phyloP scores from a whole-genome alignment of 2,329 filamentous ascomycete species.

The Pestalotiopsis sp. region DNA sequence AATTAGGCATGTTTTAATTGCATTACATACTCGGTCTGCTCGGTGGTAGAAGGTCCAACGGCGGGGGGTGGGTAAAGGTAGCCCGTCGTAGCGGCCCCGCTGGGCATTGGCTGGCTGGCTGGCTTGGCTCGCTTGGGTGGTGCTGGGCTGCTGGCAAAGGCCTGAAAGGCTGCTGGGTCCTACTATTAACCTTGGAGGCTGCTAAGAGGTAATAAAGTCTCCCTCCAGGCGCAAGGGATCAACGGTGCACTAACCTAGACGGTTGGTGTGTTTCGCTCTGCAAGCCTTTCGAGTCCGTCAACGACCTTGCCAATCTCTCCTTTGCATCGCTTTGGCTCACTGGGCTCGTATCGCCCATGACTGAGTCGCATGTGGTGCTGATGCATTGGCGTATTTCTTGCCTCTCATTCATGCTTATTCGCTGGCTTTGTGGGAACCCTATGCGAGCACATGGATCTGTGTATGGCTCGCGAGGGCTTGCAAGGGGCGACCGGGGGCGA shows the following conservation, averaged over 20 bases:
- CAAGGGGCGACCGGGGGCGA: not conserved
- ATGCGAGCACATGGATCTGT: not conserved
- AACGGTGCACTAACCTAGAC: not conserved
- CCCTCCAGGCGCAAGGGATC: too few species aligned
- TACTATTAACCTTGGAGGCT: too few species aligned
- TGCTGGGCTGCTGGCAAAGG: too few species aligned
- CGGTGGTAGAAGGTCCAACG: too few species aligned
- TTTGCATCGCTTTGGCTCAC: not conserved
- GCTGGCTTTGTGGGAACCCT: not conserved
- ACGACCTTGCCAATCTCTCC: not conserved
- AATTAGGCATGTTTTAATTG: not conserved
- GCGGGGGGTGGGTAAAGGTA: too few species aligned
- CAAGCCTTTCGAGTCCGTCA: not conserved
- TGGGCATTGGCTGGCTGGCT: too few species aligned
- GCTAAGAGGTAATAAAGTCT: too few species aligned
- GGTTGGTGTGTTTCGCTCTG: not conserved
- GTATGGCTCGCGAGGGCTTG: not conserved
- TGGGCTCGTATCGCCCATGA: too few species aligned
- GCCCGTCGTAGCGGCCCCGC: too few species aligned
- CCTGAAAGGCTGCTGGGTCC: too few species aligned
- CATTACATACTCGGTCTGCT: not conserved
- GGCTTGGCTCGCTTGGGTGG: too few species aligned
- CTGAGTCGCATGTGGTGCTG: not conserved
- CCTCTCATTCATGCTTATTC: not conserved
- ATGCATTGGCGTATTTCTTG: not conserved